Percentiles rank a stretch among this genome's conserved stretches.
Evolutionary conservation across 352 stramenopile genomes (phyloP).

Genomic region (Globisporangium paroecandrum): DNA sequence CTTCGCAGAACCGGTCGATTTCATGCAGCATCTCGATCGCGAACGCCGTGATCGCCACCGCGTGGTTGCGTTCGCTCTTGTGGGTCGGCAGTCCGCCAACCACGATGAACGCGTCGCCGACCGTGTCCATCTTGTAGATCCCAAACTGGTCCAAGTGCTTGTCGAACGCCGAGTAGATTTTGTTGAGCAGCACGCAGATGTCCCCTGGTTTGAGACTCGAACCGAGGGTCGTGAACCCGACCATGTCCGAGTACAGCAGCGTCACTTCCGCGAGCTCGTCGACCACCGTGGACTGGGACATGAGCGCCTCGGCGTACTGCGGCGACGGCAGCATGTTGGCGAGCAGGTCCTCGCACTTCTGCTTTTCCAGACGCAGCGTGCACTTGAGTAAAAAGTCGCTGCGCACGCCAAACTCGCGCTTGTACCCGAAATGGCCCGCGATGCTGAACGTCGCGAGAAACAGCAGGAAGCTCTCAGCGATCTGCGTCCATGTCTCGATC

Average conservation of each 20-base stretch:
- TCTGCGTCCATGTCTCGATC: slow-evolving; percentile 31
- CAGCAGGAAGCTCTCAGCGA: slow-evolving; percentile 40
- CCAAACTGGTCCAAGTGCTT: slow-evolving; percentile 73
- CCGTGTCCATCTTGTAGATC: slow-evolving; percentile 87
- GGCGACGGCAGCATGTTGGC: slow-evolving; percentile 83
- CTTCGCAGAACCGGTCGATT: slow-evolving; percentile 68
- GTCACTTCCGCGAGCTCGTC: slow-evolving; percentile 82
- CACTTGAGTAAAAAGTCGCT: slow-evolving; percentile 79
- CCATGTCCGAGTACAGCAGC: slow-evolving; percentile 84
- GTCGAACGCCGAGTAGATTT: slow-evolving; percentile 81
- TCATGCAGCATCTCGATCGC: slow-evolving; percentile 85
- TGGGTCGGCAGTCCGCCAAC: slow-evolving; percentile 66
- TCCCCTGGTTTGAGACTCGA: slow-evolving; percentile 53
- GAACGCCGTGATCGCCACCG: slow-evolving; percentile 71
- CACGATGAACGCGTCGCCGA: slow-evolving; percentile 85
- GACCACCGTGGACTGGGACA: slow-evolving; percentile 70
- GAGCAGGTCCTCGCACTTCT: slow-evolving; percentile 80
- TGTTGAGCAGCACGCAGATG: slow-evolving; percentile 79
- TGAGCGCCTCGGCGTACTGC: slow-evolving; percentile 66
- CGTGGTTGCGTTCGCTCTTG: slow-evolving; percentile 71
- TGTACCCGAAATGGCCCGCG: slow-evolving; percentile 55
- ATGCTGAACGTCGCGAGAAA: slow-evolving; percentile 29
- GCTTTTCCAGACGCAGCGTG: slow-evolving; percentile 69
- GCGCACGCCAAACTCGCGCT: slow-evolving; percentile 55
- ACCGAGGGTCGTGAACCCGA: slow-evolving; percentile 75